Base-by-base conservation (phyloP, 2,329 filamentous ascomycete genomes). In the Aspergillus sojae region DNA sequence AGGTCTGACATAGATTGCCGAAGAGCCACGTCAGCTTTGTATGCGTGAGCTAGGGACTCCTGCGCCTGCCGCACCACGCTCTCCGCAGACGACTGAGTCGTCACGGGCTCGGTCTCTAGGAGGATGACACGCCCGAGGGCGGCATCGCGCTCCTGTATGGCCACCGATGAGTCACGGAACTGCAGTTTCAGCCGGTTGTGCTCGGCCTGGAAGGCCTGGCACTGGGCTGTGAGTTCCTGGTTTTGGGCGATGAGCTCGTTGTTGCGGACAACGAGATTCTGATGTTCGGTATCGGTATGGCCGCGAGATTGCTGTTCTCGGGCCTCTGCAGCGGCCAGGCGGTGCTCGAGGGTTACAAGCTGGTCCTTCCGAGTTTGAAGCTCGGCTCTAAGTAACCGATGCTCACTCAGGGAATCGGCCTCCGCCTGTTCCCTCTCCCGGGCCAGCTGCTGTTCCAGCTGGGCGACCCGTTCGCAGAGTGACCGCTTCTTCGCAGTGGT, bases 391-490 rank as follows among this genome's bases (percentile, higher is more conserved):
- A 65, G 58, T 23, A 57, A 63, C 23, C 60, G 16, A 30, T 54
- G n/a, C n/a, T 64, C 61, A 9, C 30, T 58, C 26, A 39, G 39
- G 36, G 50, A 58, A n/a, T 39, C 46, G 46, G 23, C 48, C 16
- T 62, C 56, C n/a, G 11, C 41, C 34, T 60, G 43, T n/a, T 59
- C 43, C 43, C 5, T 54, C 28, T 39, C 43, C n/a, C 48, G 11
- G n/a, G 54, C 32, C 32, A 66, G 28, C 53, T 67, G 55, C 26
- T 58, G 19, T 60, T 68, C 52, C 26, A 70, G 58, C 50, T 56
- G 41, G 41, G 45, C 34, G 45, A 68, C 21, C 7, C 62, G 57
- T 23, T 52, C 39, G 12, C 19, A 9, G 48, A 68, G 54, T 28
- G 50, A 19, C 23, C 56, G 52, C 43, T 56, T 57, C 41, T 48